These are phyloP conservation scores for Triticum timopheevii DNA, from an alignment of 176 grass and related monocot species.

Conservation along the genomic window DNA sequence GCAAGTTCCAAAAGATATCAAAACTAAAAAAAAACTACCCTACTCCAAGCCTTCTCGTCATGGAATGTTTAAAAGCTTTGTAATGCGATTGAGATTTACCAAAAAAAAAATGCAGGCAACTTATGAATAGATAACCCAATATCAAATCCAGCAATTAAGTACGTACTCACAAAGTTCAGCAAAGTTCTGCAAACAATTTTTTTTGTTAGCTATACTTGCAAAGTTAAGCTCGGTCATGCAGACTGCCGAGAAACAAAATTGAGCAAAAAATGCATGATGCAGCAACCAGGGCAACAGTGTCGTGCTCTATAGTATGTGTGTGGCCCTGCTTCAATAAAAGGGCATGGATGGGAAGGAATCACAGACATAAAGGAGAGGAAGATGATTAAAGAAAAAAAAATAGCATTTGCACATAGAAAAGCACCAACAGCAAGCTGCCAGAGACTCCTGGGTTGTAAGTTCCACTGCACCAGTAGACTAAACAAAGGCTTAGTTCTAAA, in stretches of 20 bases:
- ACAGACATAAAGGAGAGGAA: neutral
- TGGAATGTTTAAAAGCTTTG: neutral
- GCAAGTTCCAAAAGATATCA: no score
- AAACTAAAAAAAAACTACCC: no score
- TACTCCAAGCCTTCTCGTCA: no score
- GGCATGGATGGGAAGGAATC: neutral
- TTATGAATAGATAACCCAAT: neutral
- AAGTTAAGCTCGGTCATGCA: neutral
- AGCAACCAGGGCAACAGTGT: neutral
- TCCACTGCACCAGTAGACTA: neutral
- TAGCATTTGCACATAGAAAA: no score
- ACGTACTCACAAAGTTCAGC: neutral
- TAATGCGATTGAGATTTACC: neutral
- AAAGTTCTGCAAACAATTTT: neutral
- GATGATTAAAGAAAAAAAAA: no score
- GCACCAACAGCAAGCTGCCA: no score
- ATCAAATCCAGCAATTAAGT: neutral
- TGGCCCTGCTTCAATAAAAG: neutral
- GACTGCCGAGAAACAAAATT: no score
- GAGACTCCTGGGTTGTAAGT: no score
- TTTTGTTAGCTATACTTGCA: neutral
- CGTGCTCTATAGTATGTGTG: neutral
- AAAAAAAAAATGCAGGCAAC: neutral
- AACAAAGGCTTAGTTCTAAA: slow-evolving; percentile 19
- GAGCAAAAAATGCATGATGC: no score